These are phyloP conservation scores for Stephanodiscus triporus DNA, from an alignment of 108 stramenopile genomes.

Conservation along the genomic window DNA sequence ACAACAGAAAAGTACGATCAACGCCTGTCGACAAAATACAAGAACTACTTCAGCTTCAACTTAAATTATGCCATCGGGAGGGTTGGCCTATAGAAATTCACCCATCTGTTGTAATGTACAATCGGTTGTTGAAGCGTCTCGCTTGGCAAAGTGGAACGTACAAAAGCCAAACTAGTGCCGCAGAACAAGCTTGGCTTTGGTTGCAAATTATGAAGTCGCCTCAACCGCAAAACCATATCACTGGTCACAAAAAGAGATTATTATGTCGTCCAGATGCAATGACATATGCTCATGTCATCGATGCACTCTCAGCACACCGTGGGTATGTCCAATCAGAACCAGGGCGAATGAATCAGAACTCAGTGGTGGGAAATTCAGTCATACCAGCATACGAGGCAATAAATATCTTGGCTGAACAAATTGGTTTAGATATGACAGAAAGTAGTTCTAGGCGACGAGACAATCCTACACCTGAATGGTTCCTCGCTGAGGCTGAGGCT, in stretches of 20 bases:
- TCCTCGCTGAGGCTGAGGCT: constrained; percentile 37
- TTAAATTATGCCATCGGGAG: constrained; percentile 45
- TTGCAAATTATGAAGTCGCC: constrained; percentile 45
- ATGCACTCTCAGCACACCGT: constrained; percentile 30
- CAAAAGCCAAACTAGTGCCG: constrained; percentile 21
- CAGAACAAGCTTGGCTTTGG: constrained; percentile 36
- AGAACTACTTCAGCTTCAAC: constrained; percentile 43
- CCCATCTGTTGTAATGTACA: constrained; percentile 38
- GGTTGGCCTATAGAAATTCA: constrained; percentile 32
- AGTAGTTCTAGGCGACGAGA: not conserved
- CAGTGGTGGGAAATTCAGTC: constrained; percentile 2
- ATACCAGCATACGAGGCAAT: constrained; percentile 18
- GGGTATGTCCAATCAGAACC: constrained; percentile 6
- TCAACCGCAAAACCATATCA: not conserved
- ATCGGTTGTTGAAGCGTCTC: constrained; percentile 41
- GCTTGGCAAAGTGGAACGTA: constrained; percentile 17
- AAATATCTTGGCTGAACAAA: constrained; percentile 8
- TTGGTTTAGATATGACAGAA: constrained; percentile 21
- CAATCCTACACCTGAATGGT: constrained; percentile 26
- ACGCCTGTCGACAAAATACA: constrained; percentile 39
- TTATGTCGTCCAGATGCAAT: constrained; percentile 38
- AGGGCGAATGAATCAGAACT: constrained; percentile 1
- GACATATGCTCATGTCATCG: constrained; percentile 35
- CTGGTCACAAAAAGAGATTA: not conserved
- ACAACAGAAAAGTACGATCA: constrained; percentile 15